phyloP scores from a whole-genome alignment of 306 rosid species.

The Quercus parvula region DNA sequence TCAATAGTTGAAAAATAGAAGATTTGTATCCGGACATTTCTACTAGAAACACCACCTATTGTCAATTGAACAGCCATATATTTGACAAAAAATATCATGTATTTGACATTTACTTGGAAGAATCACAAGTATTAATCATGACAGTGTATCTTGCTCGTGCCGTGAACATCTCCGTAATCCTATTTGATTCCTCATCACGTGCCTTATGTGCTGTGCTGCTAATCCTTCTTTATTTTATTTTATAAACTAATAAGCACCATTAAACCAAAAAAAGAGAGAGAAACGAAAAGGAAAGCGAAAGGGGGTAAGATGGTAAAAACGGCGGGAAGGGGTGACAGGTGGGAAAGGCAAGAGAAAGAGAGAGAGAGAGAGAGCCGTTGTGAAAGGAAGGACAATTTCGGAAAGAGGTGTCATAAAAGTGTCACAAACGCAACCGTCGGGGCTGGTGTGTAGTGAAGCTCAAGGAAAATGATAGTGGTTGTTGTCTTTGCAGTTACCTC shows the following conservation, averaged over 20 bases:
- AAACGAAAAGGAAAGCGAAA: not conserved
- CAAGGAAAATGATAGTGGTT: conserved; percentile 53
- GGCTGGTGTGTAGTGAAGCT: conserved; percentile 40
- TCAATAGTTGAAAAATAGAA: too few relatives aligned
- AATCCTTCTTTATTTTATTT: not conserved
- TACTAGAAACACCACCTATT: too few relatives aligned
- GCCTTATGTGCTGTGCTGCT: conserved; percentile 8
- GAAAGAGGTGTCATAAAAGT: conserved; percentile 25
- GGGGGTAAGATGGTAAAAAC: conserved; percentile 25
- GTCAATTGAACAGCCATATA: too few relatives aligned
- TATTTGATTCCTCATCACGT: conserved; percentile 24
- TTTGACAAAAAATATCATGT: too few relatives aligned
- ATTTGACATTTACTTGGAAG: not conserved
- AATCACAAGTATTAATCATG: not conserved
- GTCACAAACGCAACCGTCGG: conserved; percentile 21
- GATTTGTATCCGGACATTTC: too few relatives aligned
- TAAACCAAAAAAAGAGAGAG: not conserved
- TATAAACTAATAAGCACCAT: not conserved
- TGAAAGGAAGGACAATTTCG: conserved; percentile 19
- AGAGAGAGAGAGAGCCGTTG: conserved; percentile 33
- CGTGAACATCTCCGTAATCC: not conserved
- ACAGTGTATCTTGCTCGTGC: too few relatives aligned
- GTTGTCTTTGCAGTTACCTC: conserved; percentile 41
- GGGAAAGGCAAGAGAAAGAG: too few relatives aligned
- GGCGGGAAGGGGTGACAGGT: too few relatives aligned